Base-by-base conservation (phyloP, 1,284 basidiomycete genomes). In the Athelia psychrophila region DNA sequence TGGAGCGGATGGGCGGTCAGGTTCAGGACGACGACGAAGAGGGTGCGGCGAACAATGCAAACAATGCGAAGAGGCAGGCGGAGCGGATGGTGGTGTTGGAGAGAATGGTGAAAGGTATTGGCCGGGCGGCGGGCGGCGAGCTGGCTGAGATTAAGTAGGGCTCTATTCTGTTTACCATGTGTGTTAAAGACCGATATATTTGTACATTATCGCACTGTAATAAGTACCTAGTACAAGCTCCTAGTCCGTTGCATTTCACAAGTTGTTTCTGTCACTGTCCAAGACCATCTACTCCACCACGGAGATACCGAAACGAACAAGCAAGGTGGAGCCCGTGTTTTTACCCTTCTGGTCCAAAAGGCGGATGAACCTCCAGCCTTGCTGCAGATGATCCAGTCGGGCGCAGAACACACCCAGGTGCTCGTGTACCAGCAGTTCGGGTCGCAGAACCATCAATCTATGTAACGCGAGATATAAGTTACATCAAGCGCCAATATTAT, bases 41-140 rank as follows among this genome's bases (percentile, higher is more conserved):
- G 60, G 49, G 69, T 64, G 59, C 46, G 23, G 56, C 52, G 40
- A 53, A 53, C n/a, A 58, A 42, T 22, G 56, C 52, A 38, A 54
- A 52, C 18, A 56, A 51, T 44, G 50, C 59, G 52, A 59, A 49
- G 32, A 33, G 22, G 22, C 54, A 59, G 30, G 62, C 64, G 38
- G 54, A 63, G 23, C 66, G 72, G 57, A 75, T 71, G 47, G 69
- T 66, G 51, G 53, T 81, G 53, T n/a, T 42, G 38, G 71, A 77
- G 50, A 73, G 65, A 51, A 75, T 84, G 68, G 63, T 76, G 58
- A 74, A 71, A 55, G 85, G 80, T 1, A 77, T 88, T 18, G 80
- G 81, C 60, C 75, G 80, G 54, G 84, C 83, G 18, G 83, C 83
- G 42, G 84, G 83, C 3, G 83, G 84, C 2, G 71, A 75, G 35